Evolutionary conservation across 192 early-diverging fungal species (phyloP), one percentile per base, ranked within the genome.

Genomic region (Podila epicladia): DNA sequence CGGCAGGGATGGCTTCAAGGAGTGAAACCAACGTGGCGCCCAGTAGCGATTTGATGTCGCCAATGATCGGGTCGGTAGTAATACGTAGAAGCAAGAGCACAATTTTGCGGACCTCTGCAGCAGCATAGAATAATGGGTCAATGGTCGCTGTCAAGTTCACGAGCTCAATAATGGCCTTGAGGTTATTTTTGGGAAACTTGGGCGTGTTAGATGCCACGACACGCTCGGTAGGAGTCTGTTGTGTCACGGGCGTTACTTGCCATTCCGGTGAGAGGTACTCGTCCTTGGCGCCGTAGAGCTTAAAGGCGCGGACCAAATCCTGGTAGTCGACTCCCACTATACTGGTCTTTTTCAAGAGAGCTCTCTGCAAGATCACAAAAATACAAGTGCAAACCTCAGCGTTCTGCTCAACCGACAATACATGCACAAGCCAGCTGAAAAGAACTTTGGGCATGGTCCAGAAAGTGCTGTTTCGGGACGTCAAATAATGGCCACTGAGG

Each of bases 1-100:
- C 31, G 6, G 17, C 38, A 1, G 77, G 77, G 17, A 80, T 65
- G 13, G 67, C 50, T 22, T 73, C 71, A 15, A 80, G 55, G 9
- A 80, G 28, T 13, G 77, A 65, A 1, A 57, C 77, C 29, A 80
- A 51, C n/a, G 71, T 59, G 3, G 71, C 58, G 20, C 77, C 77
- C 32, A 80, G 22, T 9, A 61, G 20, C 2, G 77, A 80, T 32
- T 80, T 72, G 45, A 72, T 26, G 22, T 73, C 77, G 9, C 77
- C 77, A 73, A 80, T 69, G 28, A 80, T 80, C 9, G 77, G 77
- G 38, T 80, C 77, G 5, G 67, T 80, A 1, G 77, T 80, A 53
- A 80, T 73, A 22, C 71, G 72, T 1, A 80, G 24, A 3, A 80
- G 71, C 17, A 80, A 4, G n/a, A 26, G 45, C 26, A 72, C 31